A percentile compares a stretch with the other conserved stretches of the same genome.
These are phyloP conservation scores for Saturnispora dispora DNA, from an alignment of 805 yeast genomes.

Conservation along the genomic window DNA sequence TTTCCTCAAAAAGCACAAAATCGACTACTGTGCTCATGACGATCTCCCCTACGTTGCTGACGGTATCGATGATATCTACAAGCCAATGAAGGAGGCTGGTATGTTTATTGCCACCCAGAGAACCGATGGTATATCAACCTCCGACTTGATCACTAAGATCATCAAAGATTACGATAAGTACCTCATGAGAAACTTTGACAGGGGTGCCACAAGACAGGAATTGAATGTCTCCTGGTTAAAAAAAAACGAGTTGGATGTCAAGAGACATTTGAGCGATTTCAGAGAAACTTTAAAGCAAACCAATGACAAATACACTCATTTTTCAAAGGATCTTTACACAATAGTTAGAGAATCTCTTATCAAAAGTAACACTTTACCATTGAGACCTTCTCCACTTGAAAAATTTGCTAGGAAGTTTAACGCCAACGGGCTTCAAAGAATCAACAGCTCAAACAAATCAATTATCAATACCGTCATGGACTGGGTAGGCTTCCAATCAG, in stretches of 20 bases:
- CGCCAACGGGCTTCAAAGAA: slow-evolving; percentile 38
- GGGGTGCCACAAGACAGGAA: slow-evolving; percentile 96
- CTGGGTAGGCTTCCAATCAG: slow-evolving; percentile 27
- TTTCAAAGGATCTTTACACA: slow-evolving; percentile 73
- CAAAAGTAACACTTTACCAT: slow-evolving; percentile 11
- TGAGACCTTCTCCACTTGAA: slow-evolving; percentile 44
- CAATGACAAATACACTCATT: slow-evolving; percentile 55
- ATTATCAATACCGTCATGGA: slow-evolving; percentile 29
- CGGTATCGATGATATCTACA: slow-evolving; percentile 87
- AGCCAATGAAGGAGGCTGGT: slow-evolving; percentile 84
- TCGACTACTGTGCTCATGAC: slow-evolving; percentile 97
- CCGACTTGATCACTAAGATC: slow-evolving; percentile 91
- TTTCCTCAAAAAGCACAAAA: slow-evolving; percentile 66
- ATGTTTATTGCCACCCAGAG: slow-evolving; percentile 91
- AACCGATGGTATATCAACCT: slow-evolving; percentile 92
- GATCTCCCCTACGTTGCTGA: slow-evolving; percentile 88
- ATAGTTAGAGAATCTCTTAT: slow-evolving; percentile 68
- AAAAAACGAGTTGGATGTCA: slow-evolving; percentile 90
- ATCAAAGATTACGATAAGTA: slow-evolving; percentile 95
- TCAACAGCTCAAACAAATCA: slow-evolving; percentile 17
- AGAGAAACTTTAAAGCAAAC: slow-evolving; percentile 77
- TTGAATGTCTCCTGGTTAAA: slow-evolving; percentile 95
- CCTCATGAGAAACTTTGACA: slow-evolving; percentile 90
- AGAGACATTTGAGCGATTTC: slow-evolving; percentile 82
- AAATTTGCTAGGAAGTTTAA: slow-evolving; percentile 58